A percentile compares a stretch with the other conserved stretches of the same genome.
These are phyloP conservation scores for Aspergillus hiratsukae DNA, from an alignment of 2,329 filamentous ascomycete species.

Conservation along the genomic window DNA sequence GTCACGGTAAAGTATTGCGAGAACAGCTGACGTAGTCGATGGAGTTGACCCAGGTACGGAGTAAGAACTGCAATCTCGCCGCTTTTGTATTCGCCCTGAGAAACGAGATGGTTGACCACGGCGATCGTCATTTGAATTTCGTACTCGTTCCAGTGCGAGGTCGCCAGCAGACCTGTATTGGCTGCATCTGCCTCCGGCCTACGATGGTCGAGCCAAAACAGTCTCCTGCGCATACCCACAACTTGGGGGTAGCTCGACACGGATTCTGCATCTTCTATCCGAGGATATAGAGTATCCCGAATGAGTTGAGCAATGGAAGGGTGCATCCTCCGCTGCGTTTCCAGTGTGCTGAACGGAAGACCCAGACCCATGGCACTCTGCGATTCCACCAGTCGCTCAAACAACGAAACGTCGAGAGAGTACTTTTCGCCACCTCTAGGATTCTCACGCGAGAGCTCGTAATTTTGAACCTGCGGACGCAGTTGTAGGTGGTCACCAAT, in stretches of 20 bases:
- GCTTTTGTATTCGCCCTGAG: constrained; percentile 57
- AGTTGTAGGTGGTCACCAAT: constrained; percentile 36
- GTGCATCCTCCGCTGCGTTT: constrained; percentile 62
- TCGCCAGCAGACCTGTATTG: constrained; percentile 22
- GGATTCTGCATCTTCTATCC: constrained; percentile 48
- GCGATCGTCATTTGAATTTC: constrained; percentile 62
- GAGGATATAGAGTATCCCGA: constrained; percentile 53
- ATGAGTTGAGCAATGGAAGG: constrained; percentile 59
- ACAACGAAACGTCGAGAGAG: constrained; percentile 47
- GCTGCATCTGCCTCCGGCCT: constrained; percentile 34
- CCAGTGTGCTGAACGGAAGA: constrained; percentile 43
- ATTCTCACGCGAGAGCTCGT: constrained; percentile 32
- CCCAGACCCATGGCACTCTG: constrained; percentile 10
- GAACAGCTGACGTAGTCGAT: constrained; percentile 41
- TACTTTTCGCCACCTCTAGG: constrained; percentile 35
- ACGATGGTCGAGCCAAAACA: constrained; percentile 52
- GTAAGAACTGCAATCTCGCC: constrained; percentile 68
- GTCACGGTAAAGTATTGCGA: constrained; percentile 54
- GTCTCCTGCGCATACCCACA: constrained; percentile 43
- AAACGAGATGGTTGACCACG: constrained; percentile 61
- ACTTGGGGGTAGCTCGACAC: constrained; percentile 40
- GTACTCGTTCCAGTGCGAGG: constrained; percentile 46
- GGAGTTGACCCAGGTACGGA: constrained; percentile 52
- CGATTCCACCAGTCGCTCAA: constrained; percentile 47
- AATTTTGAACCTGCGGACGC: constrained; percentile 37